Conservation (phyloP, 805 yeast species). For the Candida morakotiae region DNA sequence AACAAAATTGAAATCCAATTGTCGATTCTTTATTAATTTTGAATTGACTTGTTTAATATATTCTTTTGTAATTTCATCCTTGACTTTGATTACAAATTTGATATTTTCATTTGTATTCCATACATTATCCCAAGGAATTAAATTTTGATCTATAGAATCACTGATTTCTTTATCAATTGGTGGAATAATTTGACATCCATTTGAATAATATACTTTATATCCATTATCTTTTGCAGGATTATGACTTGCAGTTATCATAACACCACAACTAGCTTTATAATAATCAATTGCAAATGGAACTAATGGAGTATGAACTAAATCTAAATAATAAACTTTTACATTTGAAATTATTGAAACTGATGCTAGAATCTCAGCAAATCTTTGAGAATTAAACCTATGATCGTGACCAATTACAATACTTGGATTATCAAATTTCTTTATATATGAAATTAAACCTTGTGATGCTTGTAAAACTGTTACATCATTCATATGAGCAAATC, state of each 20-base stretch:
- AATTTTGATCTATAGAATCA: conserved; percentile 50
- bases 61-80: conserved; percentile 34
- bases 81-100: conserved; percentile 27
- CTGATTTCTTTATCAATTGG: conserved; percentile 84
- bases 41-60: conserved; percentile 32
- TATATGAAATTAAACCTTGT: conserved; percentile 66
- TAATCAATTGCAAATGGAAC: conserved; percentile 83
- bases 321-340: conserved; percentile 63
- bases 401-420: conserved; percentile 84
- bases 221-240: conserved; percentile 88
- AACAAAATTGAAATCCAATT: conserved; percentile 47
- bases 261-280: conserved; percentile 67
- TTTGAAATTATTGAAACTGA: conserved; percentile 68
- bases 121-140: conserved; percentile 54
- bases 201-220: conserved; percentile 87
- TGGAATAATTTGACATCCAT: conserved; percentile 94
- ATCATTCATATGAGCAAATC: conserved; percentile 83
- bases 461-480: conserved; percentile 88
- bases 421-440: conserved; percentile 17
- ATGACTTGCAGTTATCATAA: conserved; percentile 91
- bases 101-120: conserved; percentile 44
- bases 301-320: conserved; percentile 73
- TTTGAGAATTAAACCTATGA: conserved; percentile 75
- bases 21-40: conserved; percentile 26
- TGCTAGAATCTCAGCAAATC: conserved; percentile 78